Base-by-base conservation (phyloP, 306 rosid species). In the Oxytropis ochrocephala region DNA sequence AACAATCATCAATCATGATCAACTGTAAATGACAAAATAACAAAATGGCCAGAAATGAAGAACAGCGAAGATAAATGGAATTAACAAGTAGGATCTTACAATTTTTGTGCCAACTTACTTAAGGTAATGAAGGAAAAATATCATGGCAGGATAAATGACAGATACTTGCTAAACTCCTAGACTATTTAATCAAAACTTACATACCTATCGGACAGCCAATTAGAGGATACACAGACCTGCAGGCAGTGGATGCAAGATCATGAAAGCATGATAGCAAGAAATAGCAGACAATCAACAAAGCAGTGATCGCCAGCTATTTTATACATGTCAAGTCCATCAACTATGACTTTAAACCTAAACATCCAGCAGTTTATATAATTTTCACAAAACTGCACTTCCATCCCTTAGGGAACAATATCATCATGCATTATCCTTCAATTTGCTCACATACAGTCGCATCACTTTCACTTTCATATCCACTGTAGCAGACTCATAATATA, bases 141-240 rank as follows among this genome's bases (percentile, higher is more conserved):
- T 19, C 24, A 64, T 71, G 62, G 50, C 5, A 13, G 47, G 50
- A 38, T 33, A 57, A 13, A 11, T 30, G 42, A 57, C 70, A 71
- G 57, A 51, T 38, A 46, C 41, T 52, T 67, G 35, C 11, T 24
- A 54, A 73, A 53, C 41, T 72, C 30, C 67, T 44, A 32, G 24
- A 53, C 48, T 56, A 30, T 30, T 48, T 67, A 53, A 76, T 39
- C 39, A 61, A 76, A 60, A 61, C 38, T 47, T 54, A 67, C 82
- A 60, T 73, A 72, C 79, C 76, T 67, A 76, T 47, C 18, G 42
- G 19, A 76, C 19, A 66, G 59, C 76, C 70, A 76, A 44, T 60
- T 72, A 69, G 68, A 57, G 55, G 58, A 67, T 43, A 75, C 81
- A 64, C 32, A 76, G 60, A 76, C 85, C 85, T 81, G 85, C 85